A percentile compares a stretch with the other conserved stretches of the same genome.
Conservation (phyloP, 768 basidiomycete species). For the Leucocoprinus birnbaumii region DNA sequence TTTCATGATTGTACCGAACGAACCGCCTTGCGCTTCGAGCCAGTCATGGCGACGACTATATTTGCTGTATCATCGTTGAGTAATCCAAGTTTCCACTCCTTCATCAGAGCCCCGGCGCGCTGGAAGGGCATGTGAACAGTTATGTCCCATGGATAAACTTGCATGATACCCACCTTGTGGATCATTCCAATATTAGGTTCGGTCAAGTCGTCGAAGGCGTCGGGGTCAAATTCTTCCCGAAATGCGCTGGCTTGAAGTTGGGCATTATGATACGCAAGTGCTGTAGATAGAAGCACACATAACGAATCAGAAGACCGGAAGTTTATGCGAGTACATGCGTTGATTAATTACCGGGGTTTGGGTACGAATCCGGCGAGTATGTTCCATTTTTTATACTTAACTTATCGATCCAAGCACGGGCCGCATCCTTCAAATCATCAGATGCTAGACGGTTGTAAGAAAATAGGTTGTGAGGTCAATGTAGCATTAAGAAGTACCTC, state of each 20-base stretch:
- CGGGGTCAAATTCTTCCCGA: slow-evolving; percentile 80
- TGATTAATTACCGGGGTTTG: slow-evolving; percentile 72
- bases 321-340: slow-evolving; percentile 11
- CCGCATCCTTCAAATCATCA: slow-evolving; percentile 63
- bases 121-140: slow-evolving; percentile 27
- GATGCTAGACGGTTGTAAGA: slow-evolving; percentile 43
- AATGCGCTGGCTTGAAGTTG: slow-evolving; percentile 93
- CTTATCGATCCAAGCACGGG: slow-evolving; percentile 74
- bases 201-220: slow-evolving; percentile 80
- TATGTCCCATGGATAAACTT: slow-evolving; percentile 43
- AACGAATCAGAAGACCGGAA: slow-evolving; percentile 7
- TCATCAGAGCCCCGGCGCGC: slow-evolving; percentile 42
- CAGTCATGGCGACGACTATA: slow-evolving; percentile 40
- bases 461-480: neutral
- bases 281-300: slow-evolving; percentile 31
- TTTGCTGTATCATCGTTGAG: slow-evolving; percentile 63
- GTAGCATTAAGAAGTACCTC: slow-evolving; percentile 41
- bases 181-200: slow-evolving; percentile 75
- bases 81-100: slow-evolving; percentile 68
- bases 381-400: slow-evolving; percentile 72
- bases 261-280: slow-evolving; percentile 84
- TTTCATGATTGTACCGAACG: slow-evolving; percentile 19
- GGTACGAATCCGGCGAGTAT: slow-evolving; percentile 88
- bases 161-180: slow-evolving; percentile 55
- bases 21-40: slow-evolving; percentile 74